Percentiles rank a stretch among this genome's conserved stretches.
Conservation (phyloP, 2,329 filamentous ascomycete genomes). For the Aspergillus unguis region DNA sequence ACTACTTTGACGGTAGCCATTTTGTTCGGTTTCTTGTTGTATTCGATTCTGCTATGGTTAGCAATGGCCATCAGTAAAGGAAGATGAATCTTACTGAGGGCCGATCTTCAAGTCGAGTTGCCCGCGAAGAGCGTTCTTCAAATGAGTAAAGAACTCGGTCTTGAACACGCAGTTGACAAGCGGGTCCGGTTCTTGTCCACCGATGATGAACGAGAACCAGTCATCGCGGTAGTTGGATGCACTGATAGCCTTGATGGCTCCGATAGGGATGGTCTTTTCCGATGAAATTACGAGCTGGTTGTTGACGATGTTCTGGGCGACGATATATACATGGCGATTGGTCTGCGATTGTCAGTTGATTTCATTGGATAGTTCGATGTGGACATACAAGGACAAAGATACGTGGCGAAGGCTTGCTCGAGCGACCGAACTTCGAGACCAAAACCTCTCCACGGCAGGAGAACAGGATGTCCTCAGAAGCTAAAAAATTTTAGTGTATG, state of each 20-base stretch:
- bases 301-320: slow-evolving; percentile 79
- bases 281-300: slow-evolving; percentile 75
- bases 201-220: slow-evolving; percentile 91
- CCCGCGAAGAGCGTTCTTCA: slow-evolving; percentile 74
- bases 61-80: not conserved
- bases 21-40: slow-evolving; percentile 97
- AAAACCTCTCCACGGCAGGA: slow-evolving; percentile 87
- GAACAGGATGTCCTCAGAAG: slow-evolving; percentile 71
- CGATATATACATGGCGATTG: slow-evolving; percentile 80
- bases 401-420: slow-evolving; percentile 86
- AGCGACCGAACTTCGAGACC: slow-evolving; percentile 92
- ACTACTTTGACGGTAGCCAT: slow-evolving; percentile 81
- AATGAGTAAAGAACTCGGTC: slow-evolving; percentile 93
- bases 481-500: slow-evolving; percentile 20
- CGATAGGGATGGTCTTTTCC: slow-evolving; percentile 77
- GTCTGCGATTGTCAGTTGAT: slow-evolving; percentile 48
- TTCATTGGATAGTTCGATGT: not conserved
- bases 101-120: slow-evolving; percentile 77
- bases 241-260: slow-evolving; percentile 83
- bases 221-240: slow-evolving; percentile 82
- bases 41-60: slow-evolving; percentile 65
- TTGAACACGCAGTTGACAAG: slow-evolving; percentile 91
- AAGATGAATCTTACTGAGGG: slow-evolving; percentile 52
- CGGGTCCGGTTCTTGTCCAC: slow-evolving; percentile 88
- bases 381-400: slow-evolving; percentile 65